These are phyloP conservation scores for Cryptosporidium ryanae DNA, from an alignment of 169 alveolate genomes.

Conservation along the genomic window DNA sequence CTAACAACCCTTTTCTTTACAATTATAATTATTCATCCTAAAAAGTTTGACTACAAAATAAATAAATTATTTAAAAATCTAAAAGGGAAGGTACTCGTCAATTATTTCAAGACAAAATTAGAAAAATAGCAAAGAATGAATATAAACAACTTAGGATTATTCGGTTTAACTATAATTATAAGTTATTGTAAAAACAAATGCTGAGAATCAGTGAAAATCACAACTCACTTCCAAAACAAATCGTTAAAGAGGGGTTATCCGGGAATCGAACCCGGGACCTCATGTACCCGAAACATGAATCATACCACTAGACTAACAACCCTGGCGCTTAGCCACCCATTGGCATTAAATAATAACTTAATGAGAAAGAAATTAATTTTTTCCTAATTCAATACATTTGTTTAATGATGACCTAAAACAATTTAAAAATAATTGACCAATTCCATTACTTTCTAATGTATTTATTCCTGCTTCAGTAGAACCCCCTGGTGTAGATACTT, in stretches of 20 bases:
- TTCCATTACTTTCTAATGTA: conserved; percentile 13
- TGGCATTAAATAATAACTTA: background rate
- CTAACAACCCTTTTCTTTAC: too few species aligned
- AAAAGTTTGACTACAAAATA: too few species aligned
- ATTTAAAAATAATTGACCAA: conserved; percentile 6
- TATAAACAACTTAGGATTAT: too few species aligned
- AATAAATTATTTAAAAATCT: too few species aligned
- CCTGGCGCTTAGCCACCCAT: background rate
- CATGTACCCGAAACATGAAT: conserved; percentile 99
- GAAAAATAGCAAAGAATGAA: too few species aligned
- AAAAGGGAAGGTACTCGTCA: too few species aligned
- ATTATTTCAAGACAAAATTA: too few species aligned
- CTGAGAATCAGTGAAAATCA: too few species aligned
- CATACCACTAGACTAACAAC: conserved; percentile 97
- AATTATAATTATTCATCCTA: too few species aligned
- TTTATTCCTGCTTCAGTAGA: conserved; percentile 72
- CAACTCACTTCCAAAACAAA: background rate
- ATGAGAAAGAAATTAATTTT: background rate
- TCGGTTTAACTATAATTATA: too few species aligned
- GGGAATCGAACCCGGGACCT: conserved; percentile 99
- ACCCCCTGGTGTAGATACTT: conserved; percentile 72
- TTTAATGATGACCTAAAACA: conserved; percentile 29
- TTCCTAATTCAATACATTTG: conserved; percentile 23
- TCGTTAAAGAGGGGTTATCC: conserved; percentile 83
- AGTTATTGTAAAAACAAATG: too few species aligned